A percentile compares a stretch with the other conserved stretches of the same genome.
Conservation (phyloP, 129 eudicot species). For the Calendula officinalis region DNA sequence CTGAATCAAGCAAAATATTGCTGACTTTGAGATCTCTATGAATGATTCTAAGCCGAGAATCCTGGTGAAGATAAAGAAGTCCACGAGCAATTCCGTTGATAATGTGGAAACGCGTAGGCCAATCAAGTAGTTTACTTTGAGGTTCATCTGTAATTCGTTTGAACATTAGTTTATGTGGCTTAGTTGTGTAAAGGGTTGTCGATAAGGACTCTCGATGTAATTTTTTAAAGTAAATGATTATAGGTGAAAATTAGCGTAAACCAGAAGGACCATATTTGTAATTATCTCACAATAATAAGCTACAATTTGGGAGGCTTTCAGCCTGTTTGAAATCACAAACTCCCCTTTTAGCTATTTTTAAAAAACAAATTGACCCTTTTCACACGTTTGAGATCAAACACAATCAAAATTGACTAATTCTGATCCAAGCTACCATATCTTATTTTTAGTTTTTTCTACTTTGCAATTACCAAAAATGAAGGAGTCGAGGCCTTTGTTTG, state of each 20-base stretch:
- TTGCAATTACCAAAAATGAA: conserved; percentile 41
- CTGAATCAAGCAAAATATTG: conserved; percentile 39
- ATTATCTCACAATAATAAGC: no score
- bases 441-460: neutral
- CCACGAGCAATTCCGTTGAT: conserved; percentile 44
- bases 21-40: conserved; percentile 47
- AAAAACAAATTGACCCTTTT: no score
- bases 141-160: conserved; percentile 21
- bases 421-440: neutral
- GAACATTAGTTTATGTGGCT: neutral
- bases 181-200: no score
- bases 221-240: no score
- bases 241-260: no score
- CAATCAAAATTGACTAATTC: no score
- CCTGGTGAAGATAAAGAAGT: conserved; percentile 49
- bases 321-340: neutral
- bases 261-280: no score
- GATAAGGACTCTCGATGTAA: no score
- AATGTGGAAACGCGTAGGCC: conserved; percentile 30
- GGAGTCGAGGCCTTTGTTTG: conserved; percentile 50
- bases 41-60: conserved; percentile 43
- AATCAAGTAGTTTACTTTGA: conserved; percentile 34
- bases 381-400: no score
- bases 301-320: neutral
- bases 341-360: no score